Evolutionary conservation across 768 basidiomycete species (phyloP).

Genomic region (Astraeus odoratus): DNA sequence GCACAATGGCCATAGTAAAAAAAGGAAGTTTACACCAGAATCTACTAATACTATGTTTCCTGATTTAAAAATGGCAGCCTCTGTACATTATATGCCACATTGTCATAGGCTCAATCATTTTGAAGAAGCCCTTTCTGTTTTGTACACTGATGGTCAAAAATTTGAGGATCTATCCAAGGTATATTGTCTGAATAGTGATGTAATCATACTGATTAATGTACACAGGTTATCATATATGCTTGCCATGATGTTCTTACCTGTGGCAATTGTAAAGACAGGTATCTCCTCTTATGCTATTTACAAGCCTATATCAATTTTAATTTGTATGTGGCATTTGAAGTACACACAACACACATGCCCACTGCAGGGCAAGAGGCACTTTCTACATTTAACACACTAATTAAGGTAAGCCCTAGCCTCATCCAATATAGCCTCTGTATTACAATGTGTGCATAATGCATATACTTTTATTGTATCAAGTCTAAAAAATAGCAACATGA

Average conservation of each 20-base stretch:
- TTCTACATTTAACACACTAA: slow-evolving; percentile 18
- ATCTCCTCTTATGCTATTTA: slow-evolving; percentile 23
- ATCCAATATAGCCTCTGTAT: background rate
- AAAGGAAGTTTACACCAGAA: no score
- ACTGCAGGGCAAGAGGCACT: slow-evolving; percentile 13
- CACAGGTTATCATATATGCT: slow-evolving; percentile 20
- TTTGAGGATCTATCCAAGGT: slow-evolving; percentile 33
- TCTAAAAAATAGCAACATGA: slow-evolving; percentile 16
- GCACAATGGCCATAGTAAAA: no score
- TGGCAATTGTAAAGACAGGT: slow-evolving; percentile 12
- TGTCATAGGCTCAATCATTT: slow-evolving; percentile 32
- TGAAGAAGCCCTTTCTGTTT: slow-evolving; percentile 12
- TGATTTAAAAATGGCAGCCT: no score
- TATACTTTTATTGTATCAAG: slow-evolving; percentile 13
- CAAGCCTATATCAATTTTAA: slow-evolving; percentile 26
- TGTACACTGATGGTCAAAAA: slow-evolving; percentile 30
- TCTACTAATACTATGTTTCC: no score
- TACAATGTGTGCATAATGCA: background rate
- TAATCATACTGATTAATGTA: slow-evolving; percentile 23
- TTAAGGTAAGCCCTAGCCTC: slow-evolving; percentile 5
- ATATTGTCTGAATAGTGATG: background rate
- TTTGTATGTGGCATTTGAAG: slow-evolving; percentile 21
- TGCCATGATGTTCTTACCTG: no score
- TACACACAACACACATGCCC: slow-evolving; percentile 26
- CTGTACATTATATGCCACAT: slow-evolving; percentile 21